A percentile compares a stretch with the other conserved stretches of the same genome.
phyloP scores from a whole-genome alignment of 805 yeast genomes.

The Myxozyma geophila region DNA sequence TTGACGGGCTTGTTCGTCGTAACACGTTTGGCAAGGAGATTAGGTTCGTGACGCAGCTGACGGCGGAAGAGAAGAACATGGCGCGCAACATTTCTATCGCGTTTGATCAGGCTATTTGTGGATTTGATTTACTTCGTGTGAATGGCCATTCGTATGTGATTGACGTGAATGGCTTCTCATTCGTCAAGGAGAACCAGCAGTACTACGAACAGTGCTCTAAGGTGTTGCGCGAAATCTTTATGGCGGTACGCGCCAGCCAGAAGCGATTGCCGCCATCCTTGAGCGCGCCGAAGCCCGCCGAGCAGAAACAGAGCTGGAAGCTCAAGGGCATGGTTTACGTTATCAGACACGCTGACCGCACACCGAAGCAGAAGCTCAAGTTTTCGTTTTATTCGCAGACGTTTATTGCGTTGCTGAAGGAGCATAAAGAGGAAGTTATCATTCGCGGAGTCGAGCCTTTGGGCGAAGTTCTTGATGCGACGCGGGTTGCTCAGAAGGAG shows the following conservation, averaged over 20 bases:
- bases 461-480: conserved; percentile 81
- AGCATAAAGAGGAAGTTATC: conserved; percentile 94
- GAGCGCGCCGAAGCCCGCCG: conserved; percentile 51
- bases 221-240: conserved; percentile 74
- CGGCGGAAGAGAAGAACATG: conserved; percentile 74
- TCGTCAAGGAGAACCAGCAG: conserved; percentile 86
- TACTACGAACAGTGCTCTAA: conserved; percentile 85
- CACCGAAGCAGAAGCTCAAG: conserved; percentile 97
- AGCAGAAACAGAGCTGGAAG: conserved; percentile 80
- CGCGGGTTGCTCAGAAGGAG: conserved; percentile 67
- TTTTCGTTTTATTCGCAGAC: conserved; percentile 89
- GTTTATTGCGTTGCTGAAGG: conserved; percentile 84
- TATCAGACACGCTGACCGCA: conserved; percentile 96
- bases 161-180: conserved; percentile 97
- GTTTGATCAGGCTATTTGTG: conserved; percentile 94
- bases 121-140: conserved; percentile 91
- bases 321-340: conserved; percentile 91
- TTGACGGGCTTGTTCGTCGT: conserved; percentile 97
- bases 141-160: conserved; percentile 88
- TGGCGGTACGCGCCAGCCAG: conserved; percentile 48
- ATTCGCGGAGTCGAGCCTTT: conserved; percentile 88
- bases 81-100: conserved; percentile 75
- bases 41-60: conserved; percentile 80
- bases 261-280: conserved; percentile 46
- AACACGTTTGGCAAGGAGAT: conserved; percentile 98